Evolutionary conservation across 345 rosid genomes (phyloP).

Genomic region (Arabis alpina): DNA sequence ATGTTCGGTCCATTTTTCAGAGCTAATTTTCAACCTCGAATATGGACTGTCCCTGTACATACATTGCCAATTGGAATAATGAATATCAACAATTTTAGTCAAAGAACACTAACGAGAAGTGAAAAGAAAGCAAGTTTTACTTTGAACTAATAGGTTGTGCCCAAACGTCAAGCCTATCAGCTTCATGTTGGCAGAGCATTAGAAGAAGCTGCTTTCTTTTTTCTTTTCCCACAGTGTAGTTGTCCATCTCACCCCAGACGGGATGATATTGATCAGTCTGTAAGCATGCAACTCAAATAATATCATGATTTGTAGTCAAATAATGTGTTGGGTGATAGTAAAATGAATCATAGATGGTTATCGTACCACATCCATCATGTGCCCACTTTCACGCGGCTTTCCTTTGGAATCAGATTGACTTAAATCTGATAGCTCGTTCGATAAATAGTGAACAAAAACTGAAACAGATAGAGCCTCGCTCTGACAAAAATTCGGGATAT

Average conservation of each 20-base stretch:
- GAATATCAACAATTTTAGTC: slow-evolving; percentile 25
- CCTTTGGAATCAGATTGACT: slow-evolving; percentile 69
- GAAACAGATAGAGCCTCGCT: slow-evolving; percentile 91
- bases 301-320: slow-evolving; percentile 23
- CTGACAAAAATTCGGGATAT: slow-evolving; percentile 66
- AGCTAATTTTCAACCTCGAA: slow-evolving; percentile 67
- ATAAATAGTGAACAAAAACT: slow-evolving; percentile 77
- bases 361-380: slow-evolving; percentile 65
- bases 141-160: slow-evolving; percentile 88
- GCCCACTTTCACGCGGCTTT: slow-evolving; percentile 60
- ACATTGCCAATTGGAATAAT: slow-evolving; percentile 35
- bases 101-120: slow-evolving; percentile 26
- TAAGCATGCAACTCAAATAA: slow-evolving; percentile 34
- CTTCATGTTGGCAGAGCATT: slow-evolving; percentile 97
- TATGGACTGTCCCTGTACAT: slow-evolving; percentile 62
- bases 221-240: slow-evolving; percentile 75
- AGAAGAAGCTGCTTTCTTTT: slow-evolving; percentile 90
- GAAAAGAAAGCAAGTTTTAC: slow-evolving; percentile 50
- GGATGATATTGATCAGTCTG: slow-evolving; percentile 84
- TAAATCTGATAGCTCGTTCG: slow-evolving; percentile 67
- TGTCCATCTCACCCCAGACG: slow-evolving; percentile 97
- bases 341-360: background rate
- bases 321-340: slow-evolving; percentile 18
- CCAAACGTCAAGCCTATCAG: slow-evolving; percentile 99
- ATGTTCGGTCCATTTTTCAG: slow-evolving; percentile 89